These are phyloP conservation scores for Austroboletus niveus DNA, from an alignment of 1,284 basidiomycete species.

Conservation along the genomic window DNA sequence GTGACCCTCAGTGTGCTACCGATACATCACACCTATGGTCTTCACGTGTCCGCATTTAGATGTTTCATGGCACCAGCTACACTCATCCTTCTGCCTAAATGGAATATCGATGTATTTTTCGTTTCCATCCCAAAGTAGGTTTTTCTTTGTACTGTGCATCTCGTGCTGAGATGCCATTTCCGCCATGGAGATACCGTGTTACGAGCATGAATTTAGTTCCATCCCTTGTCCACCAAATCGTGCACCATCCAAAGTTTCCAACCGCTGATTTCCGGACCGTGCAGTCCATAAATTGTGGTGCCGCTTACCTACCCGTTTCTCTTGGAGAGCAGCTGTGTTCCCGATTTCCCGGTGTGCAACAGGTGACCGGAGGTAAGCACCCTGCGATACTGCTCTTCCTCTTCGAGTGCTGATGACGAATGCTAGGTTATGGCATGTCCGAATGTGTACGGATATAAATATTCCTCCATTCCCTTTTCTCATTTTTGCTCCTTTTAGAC, in stretches of 20 bases:
- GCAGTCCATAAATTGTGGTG: constrained; percentile 47
- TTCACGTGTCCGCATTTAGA: constrained; percentile 54
- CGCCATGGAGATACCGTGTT: constrained; percentile 46
- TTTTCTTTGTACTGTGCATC: background rate
- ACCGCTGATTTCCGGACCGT: constrained; percentile 57
- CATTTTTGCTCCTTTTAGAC: constrained; percentile 43
- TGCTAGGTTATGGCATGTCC: constrained; percentile 70
- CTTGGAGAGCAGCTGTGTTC: constrained; percentile 43
- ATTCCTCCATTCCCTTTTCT: background rate
- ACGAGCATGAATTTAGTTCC: constrained; percentile 56
- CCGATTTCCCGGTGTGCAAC: constrained; percentile 36
- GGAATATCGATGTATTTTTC: constrained; percentile 51
- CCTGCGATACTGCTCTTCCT: background rate
- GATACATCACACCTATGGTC: constrained; percentile 66
- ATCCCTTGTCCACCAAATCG: constrained; percentile 63
- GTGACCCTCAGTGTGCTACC: constrained; percentile 60
- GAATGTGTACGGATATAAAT: constrained; percentile 53
- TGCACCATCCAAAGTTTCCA: constrained; percentile 49
- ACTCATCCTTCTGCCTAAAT: constrained; percentile 54
- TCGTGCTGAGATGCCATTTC: background rate
- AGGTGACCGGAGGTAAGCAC: constrained; percentile 50
- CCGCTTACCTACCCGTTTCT: constrained; percentile 63
- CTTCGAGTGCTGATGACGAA: background rate
- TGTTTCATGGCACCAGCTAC: constrained; percentile 45
- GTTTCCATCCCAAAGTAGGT: constrained; percentile 46